These are phyloP conservation scores for Ascochyta rabiei DNA, from an alignment of 2,329 filamentous ascomycete genomes.

Conservation along the genomic window DNA sequence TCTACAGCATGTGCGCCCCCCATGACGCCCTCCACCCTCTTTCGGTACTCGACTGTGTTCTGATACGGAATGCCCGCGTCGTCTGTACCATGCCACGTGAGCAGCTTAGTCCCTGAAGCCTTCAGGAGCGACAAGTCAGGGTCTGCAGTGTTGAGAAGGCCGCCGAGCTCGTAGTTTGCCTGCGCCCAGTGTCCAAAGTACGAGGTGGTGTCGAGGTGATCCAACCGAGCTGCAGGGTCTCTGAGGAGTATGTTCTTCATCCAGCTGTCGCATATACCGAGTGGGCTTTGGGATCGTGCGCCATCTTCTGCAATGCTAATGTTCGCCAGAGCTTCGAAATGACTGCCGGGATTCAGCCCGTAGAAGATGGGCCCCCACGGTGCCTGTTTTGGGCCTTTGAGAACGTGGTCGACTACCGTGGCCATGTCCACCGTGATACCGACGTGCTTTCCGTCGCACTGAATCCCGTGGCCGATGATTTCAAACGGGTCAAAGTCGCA, in stretches of 20 bases:
- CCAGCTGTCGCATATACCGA: slow-evolving; percentile 25
- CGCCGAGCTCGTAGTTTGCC: slow-evolving; percentile 27
- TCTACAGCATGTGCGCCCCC: slow-evolving; percentile 32
- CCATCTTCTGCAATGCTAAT: slow-evolving; percentile 23
- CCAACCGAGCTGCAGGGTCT: slow-evolving; percentile 19
- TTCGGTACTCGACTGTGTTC: slow-evolving; percentile 33
- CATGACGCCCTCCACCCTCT: slow-evolving; percentile 31
- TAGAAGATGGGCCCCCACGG: slow-evolving; percentile 18
- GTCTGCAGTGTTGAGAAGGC: slow-evolving; percentile 29
- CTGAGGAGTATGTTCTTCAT: slow-evolving; percentile 25
- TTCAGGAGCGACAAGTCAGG: slow-evolving; percentile 33
- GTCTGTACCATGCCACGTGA: slow-evolving; percentile 38
- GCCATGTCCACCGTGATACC: slow-evolving; percentile 30
- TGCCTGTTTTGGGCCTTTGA: slow-evolving; percentile 24
- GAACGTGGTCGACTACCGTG: slow-evolving; percentile 24
- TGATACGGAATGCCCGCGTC: slow-evolving; percentile 35
- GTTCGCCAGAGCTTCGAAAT: slow-evolving; percentile 19
- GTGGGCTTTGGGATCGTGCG: slow-evolving; percentile 23
- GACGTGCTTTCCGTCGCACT: slow-evolving; percentile 26
- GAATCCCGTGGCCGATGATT: slow-evolving; percentile 21
- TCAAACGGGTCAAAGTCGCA: slow-evolving; percentile 33
- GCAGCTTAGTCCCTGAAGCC: slow-evolving; percentile 32
- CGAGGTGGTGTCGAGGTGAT: slow-evolving; percentile 20
- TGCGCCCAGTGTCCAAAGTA: slow-evolving; percentile 27
- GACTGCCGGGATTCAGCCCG: slow-evolving; percentile 19